Evolutionary conservation across 805 yeast species (phyloP).

Genomic region (Candida namnaoensis): DNA sequence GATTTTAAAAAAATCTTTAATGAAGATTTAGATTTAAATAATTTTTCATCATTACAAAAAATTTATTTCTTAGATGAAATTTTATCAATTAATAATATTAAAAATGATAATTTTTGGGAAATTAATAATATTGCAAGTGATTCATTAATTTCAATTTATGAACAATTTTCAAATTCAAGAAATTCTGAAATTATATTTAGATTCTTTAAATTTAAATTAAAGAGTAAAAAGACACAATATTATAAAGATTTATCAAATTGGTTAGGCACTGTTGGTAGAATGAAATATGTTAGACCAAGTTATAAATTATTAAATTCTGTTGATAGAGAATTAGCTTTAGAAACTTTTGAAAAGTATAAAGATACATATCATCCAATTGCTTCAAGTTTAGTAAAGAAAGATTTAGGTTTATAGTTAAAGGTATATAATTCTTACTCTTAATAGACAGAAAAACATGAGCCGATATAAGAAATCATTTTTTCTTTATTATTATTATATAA

Average conservation of each 20-base stretch:
- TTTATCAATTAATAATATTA: slow-evolving; percentile 37
- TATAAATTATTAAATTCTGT: slow-evolving; percentile 57
- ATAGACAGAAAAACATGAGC: too few relatives aligned
- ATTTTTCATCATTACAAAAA: slow-evolving; percentile 66
- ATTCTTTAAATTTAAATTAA: slow-evolving; percentile 62
- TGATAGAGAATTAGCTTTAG: slow-evolving; percentile 55
- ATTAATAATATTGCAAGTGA: slow-evolving; percentile 23
- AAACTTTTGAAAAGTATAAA: slow-evolving; percentile 53
- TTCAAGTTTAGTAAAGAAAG: slow-evolving; percentile 74
- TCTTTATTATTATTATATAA: too few relatives aligned
- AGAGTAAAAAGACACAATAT: slow-evolving; percentile 36
- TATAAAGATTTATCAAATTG: slow-evolving; percentile 61
- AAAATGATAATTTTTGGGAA: slow-evolving; percentile 27
- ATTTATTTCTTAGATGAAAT: slow-evolving; percentile 73
- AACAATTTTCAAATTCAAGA: slow-evolving; percentile 38
- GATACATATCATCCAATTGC: slow-evolving; percentile 78
- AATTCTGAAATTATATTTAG: slow-evolving; percentile 81
- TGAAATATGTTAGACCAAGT: slow-evolving; percentile 91
- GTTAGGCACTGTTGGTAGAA: slow-evolving; percentile 89
- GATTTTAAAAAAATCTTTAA: slow-evolving; percentile 10
- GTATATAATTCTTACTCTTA: too few relatives aligned
- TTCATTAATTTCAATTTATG: slow-evolving; percentile 28
- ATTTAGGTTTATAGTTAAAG: slow-evolving; percentile 52
- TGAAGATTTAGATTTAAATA: slow-evolving; percentile 28
- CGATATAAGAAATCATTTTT: too few relatives aligned